Conservation (phyloP, 805 yeast genomes). For the Teunomyces cretensis region DNA sequence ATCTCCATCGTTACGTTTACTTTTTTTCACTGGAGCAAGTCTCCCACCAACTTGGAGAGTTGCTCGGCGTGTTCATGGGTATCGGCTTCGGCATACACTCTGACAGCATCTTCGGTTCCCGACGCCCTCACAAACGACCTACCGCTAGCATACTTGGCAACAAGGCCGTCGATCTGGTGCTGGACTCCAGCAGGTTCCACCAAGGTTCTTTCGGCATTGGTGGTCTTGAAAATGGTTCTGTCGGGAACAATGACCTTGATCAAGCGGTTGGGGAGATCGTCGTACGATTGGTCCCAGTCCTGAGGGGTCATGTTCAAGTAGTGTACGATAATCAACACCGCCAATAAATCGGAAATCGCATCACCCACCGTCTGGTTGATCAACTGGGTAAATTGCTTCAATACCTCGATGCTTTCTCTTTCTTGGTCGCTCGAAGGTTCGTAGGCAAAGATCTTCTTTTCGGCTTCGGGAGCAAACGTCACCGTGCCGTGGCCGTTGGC, state of each 20-base stretch:
- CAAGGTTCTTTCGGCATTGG: conserved; percentile 85
- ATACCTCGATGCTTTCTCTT: conserved; percentile 48
- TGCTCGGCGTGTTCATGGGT: conserved; percentile 31
- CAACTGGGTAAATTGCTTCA: conserved; percentile 62
- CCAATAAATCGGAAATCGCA: conserved; percentile 87
- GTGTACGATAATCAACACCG: conserved; percentile 65
- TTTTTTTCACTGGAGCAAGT: conserved; percentile 17
- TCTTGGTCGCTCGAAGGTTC: conserved; percentile 43
- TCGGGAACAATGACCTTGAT: conserved; percentile 82
- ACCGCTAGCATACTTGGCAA: conserved; percentile 55
- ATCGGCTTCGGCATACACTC: conserved; percentile 90
- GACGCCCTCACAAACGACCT: conserved; percentile 95
- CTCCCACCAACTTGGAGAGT: conserved; percentile 29
- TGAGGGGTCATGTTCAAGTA: conserved; percentile 58
- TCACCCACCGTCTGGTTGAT: conserved; percentile 99
- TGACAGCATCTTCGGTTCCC: conserved; percentile 96
- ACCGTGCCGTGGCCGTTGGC: conserved; percentile 99
- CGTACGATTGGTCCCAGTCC: conserved; percentile 75
- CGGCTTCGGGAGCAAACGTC: conserved; percentile 60
- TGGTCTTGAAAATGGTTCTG: conserved; percentile 74
- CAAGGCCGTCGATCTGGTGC: conserved; percentile 62
- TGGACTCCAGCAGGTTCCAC: conserved; percentile 80
- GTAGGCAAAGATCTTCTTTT: conserved; percentile 33
- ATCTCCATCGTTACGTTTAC: too few species aligned
- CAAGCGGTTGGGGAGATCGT: conserved; percentile 84